Percentiles rank a stretch among this genome's conserved stretches.
phyloP scores from a whole-genome alignment of 768 basidiomycete species.

The Hemileccinum impolitum region DNA sequence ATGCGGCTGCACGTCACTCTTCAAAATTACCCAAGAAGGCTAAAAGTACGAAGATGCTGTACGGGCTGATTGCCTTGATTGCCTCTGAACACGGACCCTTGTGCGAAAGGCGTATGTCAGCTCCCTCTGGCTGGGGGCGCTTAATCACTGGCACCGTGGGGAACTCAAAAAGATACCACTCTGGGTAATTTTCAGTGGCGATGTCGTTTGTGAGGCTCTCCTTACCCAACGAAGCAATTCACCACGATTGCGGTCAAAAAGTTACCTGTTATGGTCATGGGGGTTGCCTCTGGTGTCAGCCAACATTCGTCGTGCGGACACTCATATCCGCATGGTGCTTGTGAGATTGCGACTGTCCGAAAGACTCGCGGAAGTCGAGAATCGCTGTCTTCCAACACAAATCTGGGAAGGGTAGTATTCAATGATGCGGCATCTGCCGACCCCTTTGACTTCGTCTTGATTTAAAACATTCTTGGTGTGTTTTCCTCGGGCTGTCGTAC shows the following conservation, averaged over 20 bases:
- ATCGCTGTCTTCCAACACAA: neutral
- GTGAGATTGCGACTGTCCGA: neutral
- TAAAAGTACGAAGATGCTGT: constrained; percentile 22
- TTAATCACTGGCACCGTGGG: neutral
- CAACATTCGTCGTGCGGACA: too few species aligned
- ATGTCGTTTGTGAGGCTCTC: constrained; percentile 8
- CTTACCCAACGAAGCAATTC: constrained; percentile 20
- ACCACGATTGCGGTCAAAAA: constrained; percentile 17
- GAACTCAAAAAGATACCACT: constrained; percentile 14
- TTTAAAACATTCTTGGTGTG: too few species aligned
- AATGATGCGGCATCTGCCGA: too few species aligned
- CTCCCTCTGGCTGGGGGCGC: constrained; percentile 14
- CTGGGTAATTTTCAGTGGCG: constrained; percentile 24
- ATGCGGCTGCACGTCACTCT: constrained; percentile 15
- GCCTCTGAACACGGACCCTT: constrained; percentile 19
- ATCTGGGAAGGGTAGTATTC: neutral
- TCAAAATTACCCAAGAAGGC: constrained; percentile 27
- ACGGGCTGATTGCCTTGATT: constrained; percentile 19
- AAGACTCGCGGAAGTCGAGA: neutral
- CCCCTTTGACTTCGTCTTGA: too few species aligned
- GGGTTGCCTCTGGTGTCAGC: too few species aligned
- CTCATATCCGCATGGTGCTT: neutral
- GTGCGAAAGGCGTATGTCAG: constrained; percentile 33
- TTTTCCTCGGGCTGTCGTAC: too few species aligned
- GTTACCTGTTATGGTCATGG: constrained; percentile 19